These are phyloP conservation scores for Globisporangium orthogonon DNA, from an alignment of 352 stramenopile species.

Conservation along the genomic window DNA sequence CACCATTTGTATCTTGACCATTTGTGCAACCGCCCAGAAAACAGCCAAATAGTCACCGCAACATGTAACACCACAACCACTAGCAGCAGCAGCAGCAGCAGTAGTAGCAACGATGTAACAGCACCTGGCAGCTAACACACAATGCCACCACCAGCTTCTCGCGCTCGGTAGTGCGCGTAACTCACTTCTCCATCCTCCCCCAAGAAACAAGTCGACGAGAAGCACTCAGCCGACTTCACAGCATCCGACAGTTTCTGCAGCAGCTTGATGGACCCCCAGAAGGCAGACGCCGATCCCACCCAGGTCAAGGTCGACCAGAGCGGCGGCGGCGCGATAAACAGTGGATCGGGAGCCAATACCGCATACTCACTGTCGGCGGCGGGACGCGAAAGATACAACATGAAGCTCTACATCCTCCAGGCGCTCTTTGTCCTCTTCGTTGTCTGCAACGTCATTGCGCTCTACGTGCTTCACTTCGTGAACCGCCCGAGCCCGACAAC, in stretches of 20 bases:
- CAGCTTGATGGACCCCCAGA: slow-evolving; percentile 18
- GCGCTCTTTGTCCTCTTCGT: slow-evolving; percentile 44
- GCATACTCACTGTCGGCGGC: too few species aligned
- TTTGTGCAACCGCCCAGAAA: too few species aligned
- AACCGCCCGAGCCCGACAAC: slow-evolving; percentile 34
- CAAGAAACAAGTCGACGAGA: neutral
- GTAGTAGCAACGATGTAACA: too few species aligned
- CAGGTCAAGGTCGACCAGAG: slow-evolving; percentile 39
- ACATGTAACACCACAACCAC: too few species aligned
- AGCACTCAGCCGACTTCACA: neutral
- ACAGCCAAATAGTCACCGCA: too few species aligned
- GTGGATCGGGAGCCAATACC: neutral
- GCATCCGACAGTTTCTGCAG: neutral
- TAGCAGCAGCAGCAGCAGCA: too few species aligned
- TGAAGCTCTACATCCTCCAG: slow-evolving; percentile 19
- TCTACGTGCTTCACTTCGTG: slow-evolving; percentile 64
- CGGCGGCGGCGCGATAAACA: neutral
- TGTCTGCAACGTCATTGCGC: slow-evolving; percentile 44
- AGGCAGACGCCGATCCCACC: slow-evolving; percentile 27
- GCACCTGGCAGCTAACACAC: too few species aligned
- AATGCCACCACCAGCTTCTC: too few species aligned
- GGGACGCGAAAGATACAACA: neutral
- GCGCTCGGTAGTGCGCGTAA: neutral
- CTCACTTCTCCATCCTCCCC: neutral
- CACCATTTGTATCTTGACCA: too few species aligned